Percentiles rank a stretch among this genome's conserved stretches.
Conservation (phyloP, 1,284 basidiomycete species). For the Apiotrichum montevideense region DNA sequence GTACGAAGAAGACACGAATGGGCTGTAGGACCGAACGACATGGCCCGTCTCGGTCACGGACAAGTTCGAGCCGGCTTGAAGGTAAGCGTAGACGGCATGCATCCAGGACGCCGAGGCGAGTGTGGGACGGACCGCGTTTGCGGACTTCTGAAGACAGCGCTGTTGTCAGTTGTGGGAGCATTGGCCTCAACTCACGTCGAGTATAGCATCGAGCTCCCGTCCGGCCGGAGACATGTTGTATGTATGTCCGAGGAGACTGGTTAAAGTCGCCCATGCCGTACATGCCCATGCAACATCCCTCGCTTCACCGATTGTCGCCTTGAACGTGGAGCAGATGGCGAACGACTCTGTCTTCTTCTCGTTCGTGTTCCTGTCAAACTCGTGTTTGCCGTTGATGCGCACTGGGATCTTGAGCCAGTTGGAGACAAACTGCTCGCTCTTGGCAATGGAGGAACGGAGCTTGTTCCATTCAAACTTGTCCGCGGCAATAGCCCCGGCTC, state of each 20-base stretch:
- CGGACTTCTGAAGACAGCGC: conserved; percentile 32
- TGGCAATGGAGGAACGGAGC: conserved; percentile 16
- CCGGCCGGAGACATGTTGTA: conserved; percentile 31
- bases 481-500: conserved; percentile 1
- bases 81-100: conserved; percentile 43
- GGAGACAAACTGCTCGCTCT: conserved; percentile 27
- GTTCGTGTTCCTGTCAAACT: conserved; percentile 14
- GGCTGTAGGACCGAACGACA: conserved; percentile 28
- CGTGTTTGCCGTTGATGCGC: not conserved
- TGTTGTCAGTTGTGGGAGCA: conserved; percentile 12
- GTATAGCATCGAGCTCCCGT: conserved; percentile 36
- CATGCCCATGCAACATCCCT: conserved; percentile 43
- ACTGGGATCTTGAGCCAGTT: conserved; percentile 18
- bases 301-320: conserved; percentile 21
- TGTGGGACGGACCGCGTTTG: conserved; percentile 27
- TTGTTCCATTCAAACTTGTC: conserved; percentile 22
- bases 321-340: conserved; percentile 27
- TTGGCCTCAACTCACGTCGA: conserved; percentile 34
- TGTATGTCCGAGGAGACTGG: conserved; percentile 39
- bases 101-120: conserved; percentile 42
- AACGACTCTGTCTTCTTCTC: conserved; percentile 36
- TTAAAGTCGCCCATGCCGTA: conserved; percentile 39
- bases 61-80: conserved; percentile 23
- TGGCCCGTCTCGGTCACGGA: conserved; percentile 21
- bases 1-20: conserved; percentile 22